Evolutionary conservation across 176 grass and related monocot species (phyloP).

Genomic region (Aegilops bicornis): DNA sequence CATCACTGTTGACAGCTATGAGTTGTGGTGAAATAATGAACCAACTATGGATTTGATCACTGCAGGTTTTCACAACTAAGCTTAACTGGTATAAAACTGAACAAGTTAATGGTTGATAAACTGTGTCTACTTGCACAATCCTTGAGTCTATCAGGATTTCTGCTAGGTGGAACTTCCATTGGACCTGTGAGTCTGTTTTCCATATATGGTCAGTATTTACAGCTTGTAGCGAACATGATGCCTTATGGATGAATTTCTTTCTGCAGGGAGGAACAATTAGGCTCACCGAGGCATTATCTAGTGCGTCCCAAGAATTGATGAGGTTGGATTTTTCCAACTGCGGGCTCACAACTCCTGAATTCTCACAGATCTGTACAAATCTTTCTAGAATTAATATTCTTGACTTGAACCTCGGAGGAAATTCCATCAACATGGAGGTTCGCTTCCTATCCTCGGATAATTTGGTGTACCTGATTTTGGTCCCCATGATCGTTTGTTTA

Average conservation of each 20-base stretch:
- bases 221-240: constrained; percentile 9
- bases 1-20: constrained; percentile 19
- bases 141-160: constrained; percentile 59
- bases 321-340: constrained; percentile 86
- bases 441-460: constrained; percentile 21
- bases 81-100: constrained; percentile 83
- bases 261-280: constrained; percentile 61
- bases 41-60: neutral
- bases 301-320: constrained; percentile 68
- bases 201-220: constrained; percentile 14
- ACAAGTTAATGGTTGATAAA: constrained; percentile 63
- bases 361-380: constrained; percentile 56
- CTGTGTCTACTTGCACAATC: constrained; percentile 71
- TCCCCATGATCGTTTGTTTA: constrained; percentile 3
- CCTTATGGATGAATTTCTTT: constrained; percentile 5
- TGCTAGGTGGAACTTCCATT: constrained; percentile 80
- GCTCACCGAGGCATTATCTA: constrained; percentile 61
- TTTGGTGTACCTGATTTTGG: neutral
- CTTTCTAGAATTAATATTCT: constrained; percentile 53
- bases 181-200: constrained; percentile 52
- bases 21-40: constrained; percentile 24
- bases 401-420: constrained; percentile 72
- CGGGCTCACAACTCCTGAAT: constrained; percentile 50
- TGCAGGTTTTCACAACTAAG: constrained; percentile 94
- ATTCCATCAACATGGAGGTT: constrained; percentile 75